Evolutionary conservation across 2,329 filamentous ascomycete genomes (phyloP).

Genomic region (Colletotrichum orchidophilum): DNA sequence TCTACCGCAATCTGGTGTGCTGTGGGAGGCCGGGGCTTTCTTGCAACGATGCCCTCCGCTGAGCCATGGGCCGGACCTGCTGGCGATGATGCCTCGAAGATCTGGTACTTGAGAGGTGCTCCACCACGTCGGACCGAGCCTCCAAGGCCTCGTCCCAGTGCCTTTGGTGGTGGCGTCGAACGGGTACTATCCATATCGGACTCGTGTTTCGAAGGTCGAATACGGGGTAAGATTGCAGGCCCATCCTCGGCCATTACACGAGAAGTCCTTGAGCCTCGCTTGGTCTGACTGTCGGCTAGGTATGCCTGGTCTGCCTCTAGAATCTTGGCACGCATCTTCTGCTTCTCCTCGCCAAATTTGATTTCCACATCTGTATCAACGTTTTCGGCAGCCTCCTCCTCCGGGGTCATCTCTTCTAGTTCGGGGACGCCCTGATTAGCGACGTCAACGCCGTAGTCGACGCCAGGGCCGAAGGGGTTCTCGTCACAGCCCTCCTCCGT

Average conservation of each 20-base stretch:
- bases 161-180: constrained; percentile 53
- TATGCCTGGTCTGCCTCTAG: constrained; percentile 79
- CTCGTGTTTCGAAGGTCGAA: constrained; percentile 70
- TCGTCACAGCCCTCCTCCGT: constrained; percentile 85
- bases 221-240: constrained; percentile 68
- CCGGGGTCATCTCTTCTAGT: constrained; percentile 71
- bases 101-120: constrained; percentile 65
- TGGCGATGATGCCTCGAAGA: constrained; percentile 70
- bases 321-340: constrained; percentile 78
- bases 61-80: constrained; percentile 60
- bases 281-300: constrained; percentile 68
- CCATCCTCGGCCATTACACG: constrained; percentile 59
- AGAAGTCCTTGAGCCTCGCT: constrained; percentile 58
- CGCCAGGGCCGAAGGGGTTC: constrained; percentile 86
- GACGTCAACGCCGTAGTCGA: constrained; percentile 71
- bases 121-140: constrained; percentile 49
- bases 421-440: constrained; percentile 76
- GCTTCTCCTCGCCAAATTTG: constrained; percentile 76
- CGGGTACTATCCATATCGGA: constrained; percentile 56
- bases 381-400: constrained; percentile 76
- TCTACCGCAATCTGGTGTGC: constrained; percentile 86
- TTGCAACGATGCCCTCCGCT: constrained; percentile 63
- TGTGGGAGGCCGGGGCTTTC: constrained; percentile 79
- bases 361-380: constrained; percentile 77
- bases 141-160: constrained; percentile 38